These are phyloP conservation scores for Saussurea involucrata DNA, from an alignment of 129 eudicot genomes.

Conservation along the genomic window DNA sequence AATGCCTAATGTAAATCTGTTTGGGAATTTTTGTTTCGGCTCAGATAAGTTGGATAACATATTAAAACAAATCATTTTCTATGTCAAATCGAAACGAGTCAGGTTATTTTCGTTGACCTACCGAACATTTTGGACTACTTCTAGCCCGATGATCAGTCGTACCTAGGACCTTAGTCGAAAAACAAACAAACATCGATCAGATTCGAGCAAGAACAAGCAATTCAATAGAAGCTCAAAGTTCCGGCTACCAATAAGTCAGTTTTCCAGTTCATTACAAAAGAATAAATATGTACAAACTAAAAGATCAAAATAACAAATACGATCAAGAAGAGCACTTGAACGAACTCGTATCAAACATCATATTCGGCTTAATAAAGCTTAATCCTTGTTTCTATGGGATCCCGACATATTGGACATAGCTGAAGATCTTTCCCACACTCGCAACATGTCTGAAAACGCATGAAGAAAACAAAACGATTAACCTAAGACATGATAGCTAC, in stretches of 20 bases:
- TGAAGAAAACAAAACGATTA: not conserved
- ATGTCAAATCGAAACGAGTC: not conserved
- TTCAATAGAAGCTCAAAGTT: not conserved
- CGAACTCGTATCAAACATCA: not conserved
- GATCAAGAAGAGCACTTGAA: constrained; percentile 1
- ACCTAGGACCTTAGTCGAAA: not conserved
- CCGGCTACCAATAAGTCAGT: not conserved
- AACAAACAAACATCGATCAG: not conserved
- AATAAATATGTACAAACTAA: constrained; percentile 19
- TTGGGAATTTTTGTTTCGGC: not conserved
- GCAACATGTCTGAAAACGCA: constrained; percentile 66
- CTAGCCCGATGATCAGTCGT: not conserved
- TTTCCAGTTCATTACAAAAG: constrained; percentile 3
- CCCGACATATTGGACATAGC: constrained; percentile 74
- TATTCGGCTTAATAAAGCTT: constrained; percentile 52
- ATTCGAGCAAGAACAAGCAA: constrained; percentile 2
- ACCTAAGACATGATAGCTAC: not conserved
- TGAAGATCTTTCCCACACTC: constrained; percentile 74
- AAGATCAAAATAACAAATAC: constrained; percentile 6
- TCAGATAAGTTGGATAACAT: not conserved
- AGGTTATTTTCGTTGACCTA: not conserved
- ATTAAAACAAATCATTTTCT: no score
- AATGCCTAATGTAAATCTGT: no score
- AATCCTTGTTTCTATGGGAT: constrained; percentile 54
- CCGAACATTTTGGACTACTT: not conserved